Percentiles rank a stretch among this genome's conserved stretches.
These are phyloP conservation scores for Cystobasidium pallidum DNA, from an alignment of 1,284 basidiomycete species.

Conservation along the genomic window DNA sequence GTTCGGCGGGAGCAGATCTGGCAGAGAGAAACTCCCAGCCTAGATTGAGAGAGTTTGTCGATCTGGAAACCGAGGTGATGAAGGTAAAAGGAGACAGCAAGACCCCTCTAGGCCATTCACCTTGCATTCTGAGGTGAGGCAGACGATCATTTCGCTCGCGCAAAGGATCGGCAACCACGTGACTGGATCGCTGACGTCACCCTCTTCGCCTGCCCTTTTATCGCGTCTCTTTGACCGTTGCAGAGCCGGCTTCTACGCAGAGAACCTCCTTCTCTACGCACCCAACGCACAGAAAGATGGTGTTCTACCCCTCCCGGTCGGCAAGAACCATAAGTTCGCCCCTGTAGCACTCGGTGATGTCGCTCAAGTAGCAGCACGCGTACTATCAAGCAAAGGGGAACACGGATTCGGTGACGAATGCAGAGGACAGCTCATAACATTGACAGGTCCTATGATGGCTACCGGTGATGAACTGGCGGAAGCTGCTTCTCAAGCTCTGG, in stretches of 20 bases:
- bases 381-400: constrained; percentile 42
- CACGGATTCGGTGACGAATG: constrained; percentile 46
- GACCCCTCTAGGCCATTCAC: constrained; percentile 47
- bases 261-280: constrained; percentile 47
- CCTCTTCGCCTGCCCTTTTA: too few relatives aligned
- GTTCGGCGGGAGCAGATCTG: constrained; percentile 45
- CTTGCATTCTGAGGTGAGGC: constrained; percentile 44
- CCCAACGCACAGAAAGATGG: constrained; percentile 47
- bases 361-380: constrained; percentile 41
- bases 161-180: too few relatives aligned
- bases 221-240: too few relatives aligned
- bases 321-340: constrained; percentile 48
- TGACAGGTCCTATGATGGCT: constrained; percentile 44
- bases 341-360: constrained; percentile 43
- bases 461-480: constrained; percentile 47
- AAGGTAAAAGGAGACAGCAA: constrained; percentile 44
- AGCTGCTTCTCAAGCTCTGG: constrained; percentile 45
- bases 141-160: too few relatives aligned
- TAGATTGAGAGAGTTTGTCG: constrained; percentile 47
- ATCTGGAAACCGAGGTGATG: constrained; percentile 47
- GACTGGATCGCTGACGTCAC: too few relatives aligned
- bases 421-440: constrained; percentile 45
- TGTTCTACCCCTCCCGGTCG: constrained; percentile 47
- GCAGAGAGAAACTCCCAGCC: constrained; percentile 48
- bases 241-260: constrained; percentile 48